A percentile compares a stretch with the other conserved stretches of the same genome.
Evolutionary conservation across 2,329 filamentous ascomycete species (phyloP).

Genomic region (Fusarium sp.): DNA sequence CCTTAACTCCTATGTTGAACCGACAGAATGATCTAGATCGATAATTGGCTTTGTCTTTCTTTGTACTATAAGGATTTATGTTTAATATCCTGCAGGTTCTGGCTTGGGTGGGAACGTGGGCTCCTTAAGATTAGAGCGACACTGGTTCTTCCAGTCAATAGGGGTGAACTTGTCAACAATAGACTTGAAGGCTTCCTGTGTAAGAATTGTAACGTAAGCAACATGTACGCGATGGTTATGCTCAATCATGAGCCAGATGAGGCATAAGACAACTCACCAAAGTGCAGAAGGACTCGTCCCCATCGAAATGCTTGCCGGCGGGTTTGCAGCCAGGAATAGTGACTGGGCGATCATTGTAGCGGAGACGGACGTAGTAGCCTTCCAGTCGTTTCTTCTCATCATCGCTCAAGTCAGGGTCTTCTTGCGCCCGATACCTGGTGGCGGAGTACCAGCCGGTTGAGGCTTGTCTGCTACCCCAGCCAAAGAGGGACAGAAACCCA

Average conservation of each 20-base stretch:
- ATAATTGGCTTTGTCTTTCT: neutral
- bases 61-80: neutral
- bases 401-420: constrained; percentile 66
- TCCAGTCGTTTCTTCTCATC: constrained; percentile 71
- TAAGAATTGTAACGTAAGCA: constrained; percentile 10
- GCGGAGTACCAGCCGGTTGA: constrained; percentile 45
- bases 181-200: constrained; percentile 85
- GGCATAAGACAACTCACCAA: constrained; percentile 65
- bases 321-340: constrained; percentile 83
- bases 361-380: constrained; percentile 87
- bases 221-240: neutral
- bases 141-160: constrained; percentile 75
- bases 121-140: constrained; percentile 57
- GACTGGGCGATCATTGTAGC: constrained; percentile 90
- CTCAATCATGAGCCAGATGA: neutral
- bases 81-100: constrained; percentile 63
- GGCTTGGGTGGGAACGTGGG: constrained; percentile 61
- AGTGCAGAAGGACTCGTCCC: constrained; percentile 91
- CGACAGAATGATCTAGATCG: neutral
- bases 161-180: constrained; percentile 94
- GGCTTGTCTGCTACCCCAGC: constrained; percentile 33
- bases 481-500: constrained; percentile 42
- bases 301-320: constrained; percentile 84
- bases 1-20: constrained; percentile 3
- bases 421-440: constrained; percentile 70